Conservation (phyloP, 495 filamentous ascomycete genomes). For the Hypoxylon intermedium region DNA sequence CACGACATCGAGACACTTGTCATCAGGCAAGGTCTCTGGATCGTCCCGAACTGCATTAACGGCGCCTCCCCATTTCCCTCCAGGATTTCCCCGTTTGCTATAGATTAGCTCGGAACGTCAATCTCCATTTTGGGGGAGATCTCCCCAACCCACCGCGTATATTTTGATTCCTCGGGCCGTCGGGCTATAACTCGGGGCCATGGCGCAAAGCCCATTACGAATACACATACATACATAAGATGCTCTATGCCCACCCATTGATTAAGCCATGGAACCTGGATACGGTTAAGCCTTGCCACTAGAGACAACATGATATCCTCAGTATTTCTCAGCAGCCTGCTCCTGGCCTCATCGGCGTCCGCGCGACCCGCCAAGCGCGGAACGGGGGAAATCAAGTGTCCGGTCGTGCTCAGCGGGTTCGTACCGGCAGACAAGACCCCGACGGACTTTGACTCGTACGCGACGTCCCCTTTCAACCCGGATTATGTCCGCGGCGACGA, state of each 20-base stretch:
- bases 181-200: conserved; percentile 9
- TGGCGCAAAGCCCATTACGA: not conserved
- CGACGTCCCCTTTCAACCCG: conserved; percentile 53
- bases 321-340: conserved; percentile 28
- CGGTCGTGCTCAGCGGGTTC: conserved; percentile 55
- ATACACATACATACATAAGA: conserved; percentile 13
- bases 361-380: conserved; percentile 30
- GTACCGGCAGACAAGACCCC: conserved; percentile 39
- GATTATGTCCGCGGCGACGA: conserved; percentile 57
- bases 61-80: conserved; percentile 16
- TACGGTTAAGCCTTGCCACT: not conserved
- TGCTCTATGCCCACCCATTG: not conserved
- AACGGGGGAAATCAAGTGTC: conserved; percentile 49
- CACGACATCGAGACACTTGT: conserved; percentile 5
- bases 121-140: conserved; percentile 31
- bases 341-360: conserved; percentile 28
- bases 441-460: conserved; percentile 52
- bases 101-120: conserved; percentile 39
- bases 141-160: conserved; percentile 29
- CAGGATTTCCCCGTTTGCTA: conserved; percentile 22
- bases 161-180: conserved; percentile 13
- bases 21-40: conserved; percentile 29
- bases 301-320: conserved; percentile 35
- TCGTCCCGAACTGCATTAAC: conserved; percentile 28
- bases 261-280: not conserved